A percentile compares a stretch with the other conserved stretches of the same genome.
These are phyloP conservation scores for Candida anutae DNA, from an alignment of 1,139 yeast genomes.

Conservation along the genomic window DNA sequence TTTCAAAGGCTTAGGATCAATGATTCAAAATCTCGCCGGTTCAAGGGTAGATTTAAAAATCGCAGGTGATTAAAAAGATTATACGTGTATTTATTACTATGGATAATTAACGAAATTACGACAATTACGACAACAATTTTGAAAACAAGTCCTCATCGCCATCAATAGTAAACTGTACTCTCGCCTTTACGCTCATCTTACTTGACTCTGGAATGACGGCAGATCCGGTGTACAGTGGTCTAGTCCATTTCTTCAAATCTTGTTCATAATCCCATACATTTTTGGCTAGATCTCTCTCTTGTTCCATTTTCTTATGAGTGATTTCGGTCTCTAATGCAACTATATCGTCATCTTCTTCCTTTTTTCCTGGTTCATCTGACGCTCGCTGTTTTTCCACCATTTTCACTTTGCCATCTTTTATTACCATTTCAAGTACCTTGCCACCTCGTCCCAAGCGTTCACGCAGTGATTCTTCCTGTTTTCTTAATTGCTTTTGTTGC, in stretches of 20 bases:
- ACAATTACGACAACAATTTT: conserved; percentile 15
- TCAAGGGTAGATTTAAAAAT: conserved; percentile 19
- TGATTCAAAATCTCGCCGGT: conserved; percentile 25
- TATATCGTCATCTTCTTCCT: conserved; percentile 19
- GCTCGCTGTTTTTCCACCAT: conserved; percentile 33
- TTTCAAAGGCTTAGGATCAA: conserved; percentile 38
- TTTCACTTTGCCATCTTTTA: conserved; percentile 72
- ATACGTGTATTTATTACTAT: not conserved
- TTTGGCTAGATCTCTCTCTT: conserved; percentile 18
- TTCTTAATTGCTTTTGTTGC: conserved; percentile 68
- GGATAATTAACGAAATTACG: conserved; percentile 2
- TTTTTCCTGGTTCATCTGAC: conserved; percentile 7
- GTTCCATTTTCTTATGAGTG: conserved; percentile 11
- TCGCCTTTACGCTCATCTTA: conserved; percentile 3
- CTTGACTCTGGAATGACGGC: conserved; percentile 2
- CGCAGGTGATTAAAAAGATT: not conserved
- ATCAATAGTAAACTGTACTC: conserved; percentile 15
- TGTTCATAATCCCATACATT: conserved; percentile 53
- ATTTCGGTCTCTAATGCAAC: conserved; percentile 19
- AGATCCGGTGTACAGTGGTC: conserved; percentile 33
- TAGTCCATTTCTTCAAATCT: conserved; percentile 45
- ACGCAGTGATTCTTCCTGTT: conserved; percentile 50
- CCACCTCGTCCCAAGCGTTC: conserved; percentile 66
- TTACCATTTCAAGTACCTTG: conserved; percentile 67
- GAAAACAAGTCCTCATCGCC: conserved; percentile 16